phyloP scores from a whole-genome alignment of 306 rosid genomes.

The Malus orientalis region DNA sequence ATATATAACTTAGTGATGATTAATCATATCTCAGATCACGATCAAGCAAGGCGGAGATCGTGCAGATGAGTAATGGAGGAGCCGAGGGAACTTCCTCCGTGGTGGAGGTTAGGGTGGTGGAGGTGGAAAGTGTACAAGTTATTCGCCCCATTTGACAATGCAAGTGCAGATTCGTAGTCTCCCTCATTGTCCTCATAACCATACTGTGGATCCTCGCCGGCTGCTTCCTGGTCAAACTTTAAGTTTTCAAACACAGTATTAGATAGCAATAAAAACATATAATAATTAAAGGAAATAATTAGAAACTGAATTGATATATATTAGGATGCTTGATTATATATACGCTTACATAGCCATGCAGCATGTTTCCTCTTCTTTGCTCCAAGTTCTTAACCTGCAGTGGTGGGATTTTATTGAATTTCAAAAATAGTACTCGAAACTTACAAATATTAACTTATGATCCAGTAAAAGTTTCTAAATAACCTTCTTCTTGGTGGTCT shows the following conservation, averaged over 20 bases:
- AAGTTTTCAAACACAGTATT: not conserved
- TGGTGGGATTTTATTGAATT: not conserved
- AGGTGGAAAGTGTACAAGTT: slow-evolving; percentile 37
- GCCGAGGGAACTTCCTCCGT: slow-evolving; percentile 17
- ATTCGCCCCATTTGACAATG: slow-evolving; percentile 55
- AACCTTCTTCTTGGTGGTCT: slow-evolving; percentile 59
- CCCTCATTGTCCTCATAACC: slow-evolving; percentile 38
- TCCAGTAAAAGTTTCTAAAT: not conserved
- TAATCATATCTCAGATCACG: not conserved
- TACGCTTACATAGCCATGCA: slow-evolving; percentile 40
- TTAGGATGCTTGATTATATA: not conserved
- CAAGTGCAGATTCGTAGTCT: slow-evolving; percentile 44
- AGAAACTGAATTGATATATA: not conserved
- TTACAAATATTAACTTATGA: not conserved
- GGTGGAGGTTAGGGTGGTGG: slow-evolving; percentile 2
- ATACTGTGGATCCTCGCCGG: slow-evolving; percentile 56
- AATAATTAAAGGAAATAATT: not conserved
- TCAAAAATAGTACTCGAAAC: not conserved
- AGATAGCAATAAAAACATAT: too few relatives aligned
- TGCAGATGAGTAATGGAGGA: slow-evolving; percentile 16
- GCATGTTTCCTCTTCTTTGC: slow-evolving; percentile 28
- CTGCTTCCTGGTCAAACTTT: slow-evolving; percentile 33
- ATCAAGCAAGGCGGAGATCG: slow-evolving; percentile 51
- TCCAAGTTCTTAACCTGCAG: slow-evolving; percentile 50
- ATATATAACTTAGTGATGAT: not conserved